Base-by-base conservation (phyloP, 2,329 filamentous ascomycete species). In the Nannizziopsis arthrosporioides region DNA sequence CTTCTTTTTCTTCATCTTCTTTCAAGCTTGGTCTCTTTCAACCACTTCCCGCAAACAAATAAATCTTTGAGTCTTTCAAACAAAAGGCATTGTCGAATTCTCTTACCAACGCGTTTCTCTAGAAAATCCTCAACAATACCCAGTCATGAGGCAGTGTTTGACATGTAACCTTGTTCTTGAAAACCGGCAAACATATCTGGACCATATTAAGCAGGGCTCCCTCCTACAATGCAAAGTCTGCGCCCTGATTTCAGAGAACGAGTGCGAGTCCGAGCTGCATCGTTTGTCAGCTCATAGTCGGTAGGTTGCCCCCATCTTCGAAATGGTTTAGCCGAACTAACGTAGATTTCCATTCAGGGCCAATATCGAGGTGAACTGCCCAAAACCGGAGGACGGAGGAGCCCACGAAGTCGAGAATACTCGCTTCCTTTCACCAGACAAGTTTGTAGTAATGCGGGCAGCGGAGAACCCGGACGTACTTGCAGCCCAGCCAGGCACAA, bases 81-180 rank as follows among this genome's bases (percentile, higher is more conserved):
- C 22, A 27, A 27, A 27, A n/a, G 11, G 34, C 34, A 46, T 46
- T 41, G 22, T 47, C 18, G 15, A 18, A 14, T 36, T 30, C 1
- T 14, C 15, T 11, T 37, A 40, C n/a, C 19, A 31, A 8, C 35
- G 12, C n/a, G 22, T 41, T 40, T 30, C 30, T n/a, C 30, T 27
- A 22, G 12, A 14, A 27, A 11, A 22, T 30, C 3, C 12, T 5
- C 22, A 34, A 36, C 11, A 17, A 27, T 12, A 36, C 12, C 12
- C 38, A 47, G 17, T 17, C 45, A 42, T 42, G 38, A 42, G 45
- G 38, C 38, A 47, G 17, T 47, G 45, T 27, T 12, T 47, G 37
- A 27, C 38, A 8, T 47, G 45, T 30, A 30, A 42, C 27, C 7
- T 31, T 14, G 17, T 42, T 15, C 17, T 47, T 12, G 38, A 35